Evolutionary conservation across 345 rosid genomes (phyloP), one percentile per base, ranked within the genome.

Genomic region (Alliaria petiolata): DNA sequence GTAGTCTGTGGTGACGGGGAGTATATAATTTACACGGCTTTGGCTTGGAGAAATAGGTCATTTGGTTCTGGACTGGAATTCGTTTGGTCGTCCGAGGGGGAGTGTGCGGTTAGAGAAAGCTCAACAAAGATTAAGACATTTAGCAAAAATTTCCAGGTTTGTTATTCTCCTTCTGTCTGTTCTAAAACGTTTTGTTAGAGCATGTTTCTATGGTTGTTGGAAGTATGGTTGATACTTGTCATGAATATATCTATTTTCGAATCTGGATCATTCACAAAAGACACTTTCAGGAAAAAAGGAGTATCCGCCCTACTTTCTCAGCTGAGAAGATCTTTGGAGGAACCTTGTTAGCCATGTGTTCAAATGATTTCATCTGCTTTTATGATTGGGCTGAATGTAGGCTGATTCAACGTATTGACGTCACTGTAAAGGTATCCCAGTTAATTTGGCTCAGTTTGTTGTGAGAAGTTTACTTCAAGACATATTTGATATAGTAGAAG

Each of bases 1-100:
- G 98, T 90, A 55, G 99, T 95, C 49, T 92, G 99, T 76, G 99
- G 99, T 75, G 99, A 92, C 77, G 99, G 99, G 33, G 99, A 95
- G 74, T 95, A 87, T 78, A 90, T 95, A 65, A 95, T 92, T 74
- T 95, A 95, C 68, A 95, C 99, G 5, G 98, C 99, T 74, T 70
- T 95, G 81, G 99, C 99, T 26, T 95, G 99, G 99, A 92, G 99
- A 83, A 95, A 95, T 77, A 87, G 97, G 82, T 95, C 99, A 47
- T 95, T 92, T 86, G 99, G 99, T 62, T 90, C 99, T 22, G 98
- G 97, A 17, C 70, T 95, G 80, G 99, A 95, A 81, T 90, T 92
- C 25, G 96, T 80, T 60, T 95, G 99, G 99, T 95, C 99, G 15
- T 83, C 92, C 13, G 99, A 95, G 34, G 98, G 99, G 60, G 99